Percentiles rank a stretch among this genome's conserved stretches.
phyloP scores from a whole-genome alignment of 345 rosid species.

The Eucalyptus tenuipes region DNA sequence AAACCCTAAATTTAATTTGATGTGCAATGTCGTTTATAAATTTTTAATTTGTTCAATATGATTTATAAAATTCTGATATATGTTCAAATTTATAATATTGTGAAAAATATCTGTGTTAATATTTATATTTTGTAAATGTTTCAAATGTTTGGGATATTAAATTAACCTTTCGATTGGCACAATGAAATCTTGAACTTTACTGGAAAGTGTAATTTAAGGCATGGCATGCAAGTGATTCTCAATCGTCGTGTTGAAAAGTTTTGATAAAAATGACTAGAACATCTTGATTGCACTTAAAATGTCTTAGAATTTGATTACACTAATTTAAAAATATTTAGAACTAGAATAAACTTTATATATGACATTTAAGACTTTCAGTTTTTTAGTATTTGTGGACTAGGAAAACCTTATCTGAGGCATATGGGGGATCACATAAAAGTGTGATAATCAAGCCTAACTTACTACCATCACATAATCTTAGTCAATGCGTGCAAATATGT shows the following conservation, averaged over 20 bases:
- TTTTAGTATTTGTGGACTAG: neutral
- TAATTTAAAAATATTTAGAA: neutral
- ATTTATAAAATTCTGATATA: too few species aligned
- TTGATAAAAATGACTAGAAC: neutral
- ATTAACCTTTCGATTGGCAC: neutral
- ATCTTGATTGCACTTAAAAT: neutral
- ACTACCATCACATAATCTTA: neutral
- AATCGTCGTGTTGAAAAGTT: neutral
- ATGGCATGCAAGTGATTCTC: neutral
- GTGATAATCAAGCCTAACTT: neutral
- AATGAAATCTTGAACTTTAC: neutral
- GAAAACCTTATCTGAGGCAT: neutral
- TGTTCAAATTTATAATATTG: neutral
- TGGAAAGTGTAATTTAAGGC: neutral
- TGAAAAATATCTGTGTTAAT: neutral
- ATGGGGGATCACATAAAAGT: neutral
- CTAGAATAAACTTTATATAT: neutral
- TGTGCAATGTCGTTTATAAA: rapidly evolving
- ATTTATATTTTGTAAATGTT: neutral
- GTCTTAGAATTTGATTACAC: neutral
- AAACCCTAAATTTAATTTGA: too few species aligned
- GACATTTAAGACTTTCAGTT: neutral
- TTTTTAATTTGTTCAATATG: too few species aligned
- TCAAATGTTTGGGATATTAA: neutral
- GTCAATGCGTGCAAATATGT: neutral